These are phyloP conservation scores for Prunus padus DNA, from an alignment of 306 rosid genomes.

Conservation along the genomic window DNA sequence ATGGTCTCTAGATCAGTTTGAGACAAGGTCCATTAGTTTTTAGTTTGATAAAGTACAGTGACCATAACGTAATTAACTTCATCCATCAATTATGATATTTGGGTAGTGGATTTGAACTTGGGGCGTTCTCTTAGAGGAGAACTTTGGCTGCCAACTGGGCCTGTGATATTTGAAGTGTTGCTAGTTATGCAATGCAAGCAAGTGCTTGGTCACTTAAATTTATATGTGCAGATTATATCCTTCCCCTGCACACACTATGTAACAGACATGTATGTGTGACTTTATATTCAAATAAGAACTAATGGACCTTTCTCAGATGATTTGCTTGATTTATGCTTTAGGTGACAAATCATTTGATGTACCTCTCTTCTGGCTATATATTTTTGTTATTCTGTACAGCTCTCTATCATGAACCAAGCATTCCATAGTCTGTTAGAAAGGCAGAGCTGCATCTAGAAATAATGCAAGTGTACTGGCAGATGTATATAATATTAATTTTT, in stretches of 20 bases:
- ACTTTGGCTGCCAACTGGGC: background rate
- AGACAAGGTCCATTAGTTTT: background rate
- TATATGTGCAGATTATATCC: background rate
- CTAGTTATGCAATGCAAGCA: background rate
- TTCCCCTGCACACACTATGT: background rate
- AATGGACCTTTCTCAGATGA: background rate
- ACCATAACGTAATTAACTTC: slow-evolving; percentile 3
- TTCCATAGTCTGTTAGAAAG: background rate
- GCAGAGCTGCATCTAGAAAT: background rate
- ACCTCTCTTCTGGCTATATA: background rate
- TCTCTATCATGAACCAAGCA: background rate
- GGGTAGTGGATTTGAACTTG: background rate
- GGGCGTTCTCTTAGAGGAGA: background rate
- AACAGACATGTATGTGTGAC: background rate
- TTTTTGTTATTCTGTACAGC: background rate
- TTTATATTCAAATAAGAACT: background rate
- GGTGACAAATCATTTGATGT: background rate
- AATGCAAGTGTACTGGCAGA: background rate
- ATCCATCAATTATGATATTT: background rate
- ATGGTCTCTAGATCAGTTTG: background rate
- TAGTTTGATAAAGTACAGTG: background rate
- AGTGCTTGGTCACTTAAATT: background rate
- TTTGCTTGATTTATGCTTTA: background rate
- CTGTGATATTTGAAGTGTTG: background rate
- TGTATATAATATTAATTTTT: background rate